A percentile compares a stretch with the other conserved stretches of the same genome.
phyloP scores from a whole-genome alignment of 768 basidiomycete genomes.

The Xerocomus potaroensis region DNA sequence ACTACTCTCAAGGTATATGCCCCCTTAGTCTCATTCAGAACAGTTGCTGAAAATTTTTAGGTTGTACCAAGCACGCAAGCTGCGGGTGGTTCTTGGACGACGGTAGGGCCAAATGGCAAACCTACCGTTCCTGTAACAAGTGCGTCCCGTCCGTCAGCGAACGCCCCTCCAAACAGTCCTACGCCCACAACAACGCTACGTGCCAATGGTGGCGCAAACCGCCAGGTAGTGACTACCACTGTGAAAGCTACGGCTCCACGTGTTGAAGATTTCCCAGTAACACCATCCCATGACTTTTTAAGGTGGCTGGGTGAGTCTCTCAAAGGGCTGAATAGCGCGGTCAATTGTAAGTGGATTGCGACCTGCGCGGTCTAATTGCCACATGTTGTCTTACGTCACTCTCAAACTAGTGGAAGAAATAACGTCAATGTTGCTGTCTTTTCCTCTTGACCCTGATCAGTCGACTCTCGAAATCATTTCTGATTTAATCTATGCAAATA shows the following conservation, averaged over 20 bases:
- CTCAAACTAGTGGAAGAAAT: constrained; percentile 82
- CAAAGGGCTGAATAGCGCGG: constrained; percentile 59
- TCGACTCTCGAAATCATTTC: constrained; percentile 88
- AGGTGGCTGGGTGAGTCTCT: constrained; percentile 86
- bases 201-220: constrained; percentile 35
- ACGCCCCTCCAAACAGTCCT: constrained; percentile 27
- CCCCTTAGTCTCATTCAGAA: neutral
- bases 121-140: constrained; percentile 24
- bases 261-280: constrained; percentile 57
- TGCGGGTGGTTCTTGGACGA: constrained; percentile 74
- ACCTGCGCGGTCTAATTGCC: neutral
- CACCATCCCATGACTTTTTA: constrained; percentile 87
- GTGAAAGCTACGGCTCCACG: constrained; percentile 32
- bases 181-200: constrained; percentile 33
- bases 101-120: constrained; percentile 80
- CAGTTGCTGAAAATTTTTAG: constrained; percentile 21
- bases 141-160: constrained; percentile 35
- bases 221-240: constrained; percentile 36
- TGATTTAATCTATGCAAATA: constrained; percentile 91
- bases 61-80: constrained; percentile 25
- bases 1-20: constrained; percentile 63
- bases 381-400: constrained; percentile 15
- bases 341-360: constrained; percentile 44
- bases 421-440: constrained; percentile 89
- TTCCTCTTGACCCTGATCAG: constrained; percentile 85